A percentile compares a stretch with the other conserved stretches of the same genome.
phyloP scores from a whole-genome alignment of 2,329 filamentous ascomycete species.

The Pyrenochaeta sp. region DNA sequence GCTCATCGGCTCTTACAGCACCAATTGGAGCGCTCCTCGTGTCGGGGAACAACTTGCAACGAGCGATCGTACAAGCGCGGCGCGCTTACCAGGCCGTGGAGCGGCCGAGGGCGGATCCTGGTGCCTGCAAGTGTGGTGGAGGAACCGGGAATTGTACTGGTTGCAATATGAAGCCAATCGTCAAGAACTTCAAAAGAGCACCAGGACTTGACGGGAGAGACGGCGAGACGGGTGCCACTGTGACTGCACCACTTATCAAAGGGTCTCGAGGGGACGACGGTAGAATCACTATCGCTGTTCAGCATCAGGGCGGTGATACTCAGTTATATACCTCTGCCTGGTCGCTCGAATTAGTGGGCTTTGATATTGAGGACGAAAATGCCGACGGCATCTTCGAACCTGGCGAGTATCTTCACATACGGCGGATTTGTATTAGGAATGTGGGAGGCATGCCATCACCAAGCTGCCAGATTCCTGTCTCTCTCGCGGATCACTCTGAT shows the following conservation, averaged over 20 bases:
- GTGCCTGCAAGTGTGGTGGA: conserved; percentile 11
- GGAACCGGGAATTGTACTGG: conserved; percentile 9
- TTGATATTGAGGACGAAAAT: conserved; percentile 28
- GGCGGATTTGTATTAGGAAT: conserved; percentile 8
- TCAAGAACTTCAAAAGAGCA: neutral
- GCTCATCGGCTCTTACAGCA: neutral
- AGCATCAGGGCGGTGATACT: conserved; percentile 4
- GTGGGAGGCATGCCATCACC: conserved; percentile 13
- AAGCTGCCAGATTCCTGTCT: conserved; percentile 10
- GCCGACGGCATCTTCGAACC: conserved; percentile 26
- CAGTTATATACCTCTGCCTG: conserved; percentile 14
- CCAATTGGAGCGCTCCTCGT: conserved; percentile 1
- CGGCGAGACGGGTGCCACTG: conserved; percentile 6
- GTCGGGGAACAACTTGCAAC: conserved; percentile 7
- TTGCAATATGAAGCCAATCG: conserved; percentile 12
- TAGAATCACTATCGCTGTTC: conserved; percentile 12
- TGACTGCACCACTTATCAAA: conserved; percentile 8
- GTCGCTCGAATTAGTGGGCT: conserved; percentile 18
- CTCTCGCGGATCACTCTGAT: conserved; percentile 8
- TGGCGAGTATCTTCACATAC: conserved; percentile 21
- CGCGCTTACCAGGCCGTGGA: neutral
- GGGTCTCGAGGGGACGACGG: conserved; percentile 12
- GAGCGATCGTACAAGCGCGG: neutral
- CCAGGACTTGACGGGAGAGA: conserved; percentile 15
- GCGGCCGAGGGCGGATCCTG: neutral